Evolutionary conservation across 2,329 filamentous ascomycete genomes (phyloP).

Genomic region (Aspergillus ochraceus): DNA sequence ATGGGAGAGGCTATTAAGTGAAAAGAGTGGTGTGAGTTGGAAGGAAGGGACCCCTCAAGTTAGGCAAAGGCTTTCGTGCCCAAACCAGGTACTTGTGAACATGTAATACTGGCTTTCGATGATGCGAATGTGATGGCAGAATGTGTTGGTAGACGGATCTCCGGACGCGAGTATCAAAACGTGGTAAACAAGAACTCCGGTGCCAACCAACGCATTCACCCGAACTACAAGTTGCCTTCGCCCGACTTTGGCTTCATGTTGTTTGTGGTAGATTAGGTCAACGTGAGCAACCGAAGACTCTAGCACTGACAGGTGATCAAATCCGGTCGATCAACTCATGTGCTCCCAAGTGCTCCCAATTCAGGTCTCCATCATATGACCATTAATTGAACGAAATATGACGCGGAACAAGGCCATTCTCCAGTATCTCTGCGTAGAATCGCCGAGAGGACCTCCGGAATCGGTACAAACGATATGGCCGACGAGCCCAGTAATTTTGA

Average conservation of each 20-base stretch:
- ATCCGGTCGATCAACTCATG: neutral
- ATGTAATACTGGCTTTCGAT: neutral
- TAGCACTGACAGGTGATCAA: neutral
- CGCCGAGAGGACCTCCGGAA: neutral
- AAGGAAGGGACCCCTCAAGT: neutral
- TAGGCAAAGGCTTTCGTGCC: neutral
- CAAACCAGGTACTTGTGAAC: neutral
- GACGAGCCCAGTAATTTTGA: neutral
- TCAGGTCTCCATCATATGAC: neutral
- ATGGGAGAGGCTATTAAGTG: neutral
- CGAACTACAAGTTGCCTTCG: neutral
- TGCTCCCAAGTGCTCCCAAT: neutral
- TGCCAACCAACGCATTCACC: neutral
- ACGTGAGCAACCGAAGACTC: neutral
- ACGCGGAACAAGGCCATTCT: neutral
- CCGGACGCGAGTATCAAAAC: neutral
- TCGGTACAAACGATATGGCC: neutral
- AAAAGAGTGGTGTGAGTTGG: neutral
- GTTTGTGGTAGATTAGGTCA: neutral
- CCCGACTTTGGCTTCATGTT: neutral
- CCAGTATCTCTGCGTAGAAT: neutral
- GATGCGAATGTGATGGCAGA: neutral
- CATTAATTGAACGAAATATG: neutral
- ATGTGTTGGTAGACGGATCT: neutral
- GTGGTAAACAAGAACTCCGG: neutral